A percentile compares a stretch with the other conserved stretches of the same genome.
phyloP scores from a whole-genome alignment of 768 basidiomycete genomes.

The Infundibulicybe gibba region DNA sequence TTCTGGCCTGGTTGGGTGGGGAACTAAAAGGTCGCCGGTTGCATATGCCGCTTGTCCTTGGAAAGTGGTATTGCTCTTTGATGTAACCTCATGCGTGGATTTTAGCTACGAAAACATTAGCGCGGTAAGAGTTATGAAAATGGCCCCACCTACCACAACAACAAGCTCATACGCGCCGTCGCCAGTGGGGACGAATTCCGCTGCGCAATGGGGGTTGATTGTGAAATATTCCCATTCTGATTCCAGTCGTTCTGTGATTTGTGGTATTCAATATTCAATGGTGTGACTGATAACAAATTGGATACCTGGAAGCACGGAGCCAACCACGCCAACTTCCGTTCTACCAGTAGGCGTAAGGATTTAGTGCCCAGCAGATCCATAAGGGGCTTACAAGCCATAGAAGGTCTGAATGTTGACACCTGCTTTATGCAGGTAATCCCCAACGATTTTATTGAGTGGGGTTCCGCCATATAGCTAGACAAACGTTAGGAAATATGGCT shows the following conservation, averaged over 20 bases:
- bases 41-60: background rate
- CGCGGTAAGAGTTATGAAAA: too few relatives aligned
- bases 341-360: background rate
- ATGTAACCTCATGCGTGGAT: too few relatives aligned
- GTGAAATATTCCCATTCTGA: conserved; percentile 19
- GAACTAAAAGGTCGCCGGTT: background rate
- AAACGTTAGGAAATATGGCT: background rate
- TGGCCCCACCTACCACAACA: conserved; percentile 7
- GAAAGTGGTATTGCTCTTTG: too few relatives aligned
- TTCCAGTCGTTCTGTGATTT: conserved; percentile 5
- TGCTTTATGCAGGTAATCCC: conserved; percentile 20
- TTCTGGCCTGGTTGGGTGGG: background rate
- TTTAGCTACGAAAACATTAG: conserved; percentile 7
- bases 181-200: conserved; percentile 11
- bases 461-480: conserved; percentile 10
- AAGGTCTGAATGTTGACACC: conserved; percentile 23
- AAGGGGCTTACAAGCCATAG: conserved; percentile 24
- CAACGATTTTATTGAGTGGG: conserved; percentile 19
- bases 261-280: background rate
- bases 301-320: conserved; percentile 6
- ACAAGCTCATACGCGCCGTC: conserved; percentile 17
- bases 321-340: conserved; percentile 9
- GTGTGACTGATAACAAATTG: too few relatives aligned
- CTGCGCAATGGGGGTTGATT: conserved; percentile 8
- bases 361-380: background rate